Base-by-base conservation (phyloP, 192 early-diverging fungal genomes). In the Podila horticola region DNA sequence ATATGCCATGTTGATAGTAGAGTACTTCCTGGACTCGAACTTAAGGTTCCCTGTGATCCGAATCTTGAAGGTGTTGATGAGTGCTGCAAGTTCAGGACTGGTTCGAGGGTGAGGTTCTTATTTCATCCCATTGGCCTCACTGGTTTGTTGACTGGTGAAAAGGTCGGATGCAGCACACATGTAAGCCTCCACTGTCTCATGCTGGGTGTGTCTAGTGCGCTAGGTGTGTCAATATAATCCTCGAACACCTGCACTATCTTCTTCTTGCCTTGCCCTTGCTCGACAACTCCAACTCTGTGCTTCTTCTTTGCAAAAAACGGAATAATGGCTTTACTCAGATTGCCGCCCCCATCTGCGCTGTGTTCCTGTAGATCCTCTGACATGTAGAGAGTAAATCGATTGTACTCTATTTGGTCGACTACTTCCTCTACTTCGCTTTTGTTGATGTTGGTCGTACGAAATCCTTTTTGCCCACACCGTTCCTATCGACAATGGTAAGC, bases 161-260 rank as follows among this genome's bases (percentile, higher is more conserved):
- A 58, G 57, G 22, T 58, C 57, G 55, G 28, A n/a, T 5, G 28
- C 55, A 58, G 55, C 55, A n/a, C 55, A 58, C n/a, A 58, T 58
- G 55, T 58, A 58, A 58, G 55, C 55, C 55, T 58, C 55, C 55
- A n/a, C 55, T 26, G 55, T 58, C 28, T 58, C 28, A 58, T 58
- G 55, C 55, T 58, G 28, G n/a, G n/a, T n/a, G n/a, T n/a, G n/a
- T n/a, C n/a, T n/a, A n/a, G n/a, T n/a, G n/a, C n/a, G n/a, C n/a
- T n/a, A n/a, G 5, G 55, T n/a, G 28, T 58, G 55, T 58, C 55
- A n/a, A 58, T 8, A 58, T 10, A 58, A n/a, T 20, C 55, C 55
- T 58, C 55, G 55, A 26, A 58, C 22, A 58, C 55, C 55, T 26
- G 19, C 55, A 26, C 55, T 8, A 22, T 29, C 57, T 58, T 58